These are phyloP conservation scores for Colletotrichum navitas DNA, from an alignment of 2,329 filamentous ascomycete species.

Conservation along the genomic window DNA sequence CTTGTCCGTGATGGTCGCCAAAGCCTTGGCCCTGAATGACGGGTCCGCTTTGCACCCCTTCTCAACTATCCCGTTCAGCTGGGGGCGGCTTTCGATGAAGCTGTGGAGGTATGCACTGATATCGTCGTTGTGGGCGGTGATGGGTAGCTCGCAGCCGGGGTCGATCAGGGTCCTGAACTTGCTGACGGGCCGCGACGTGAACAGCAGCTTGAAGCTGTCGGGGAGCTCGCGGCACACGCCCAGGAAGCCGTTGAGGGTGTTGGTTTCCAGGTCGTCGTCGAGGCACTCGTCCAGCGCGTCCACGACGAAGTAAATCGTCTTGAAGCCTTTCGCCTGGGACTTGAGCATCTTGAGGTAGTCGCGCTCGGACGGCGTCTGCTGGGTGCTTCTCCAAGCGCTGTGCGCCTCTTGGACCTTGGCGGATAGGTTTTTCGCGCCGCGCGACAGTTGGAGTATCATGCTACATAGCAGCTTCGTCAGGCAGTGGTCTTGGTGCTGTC, in stretches of 20 bases:
- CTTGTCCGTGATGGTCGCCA: not conserved
- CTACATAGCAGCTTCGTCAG: not conserved
- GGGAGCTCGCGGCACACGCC: constrained; percentile 6
- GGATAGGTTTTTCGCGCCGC: not conserved
- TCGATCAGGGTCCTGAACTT: not conserved
- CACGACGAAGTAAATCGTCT: constrained; percentile 1
- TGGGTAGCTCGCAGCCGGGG: not conserved
- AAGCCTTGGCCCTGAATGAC: not conserved
- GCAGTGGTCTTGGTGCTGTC: not conserved
- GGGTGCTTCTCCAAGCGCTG: constrained; percentile 4
- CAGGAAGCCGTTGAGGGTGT: constrained; percentile 11
- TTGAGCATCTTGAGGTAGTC: constrained; percentile 21
- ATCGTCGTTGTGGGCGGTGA: constrained; percentile 8
- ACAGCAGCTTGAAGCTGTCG: constrained; percentile 2
- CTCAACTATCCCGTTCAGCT: constrained; percentile 1
- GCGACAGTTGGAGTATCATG: not conserved
- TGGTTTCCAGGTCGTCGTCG: not conserved
- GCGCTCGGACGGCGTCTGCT: not conserved
- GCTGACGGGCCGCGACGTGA: constrained; percentile 12
- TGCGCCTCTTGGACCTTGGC: not conserved
- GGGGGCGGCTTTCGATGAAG: constrained; percentile 5
- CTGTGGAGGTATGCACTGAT: constrained; percentile 13
- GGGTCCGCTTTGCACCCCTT: not conserved
- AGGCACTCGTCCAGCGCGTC: constrained; percentile 30
- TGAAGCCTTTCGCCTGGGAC: not conserved